These are phyloP conservation scores for Bertia moriformis DNA, from an alignment of 2,329 filamentous ascomycete species.

Conservation along the genomic window DNA sequence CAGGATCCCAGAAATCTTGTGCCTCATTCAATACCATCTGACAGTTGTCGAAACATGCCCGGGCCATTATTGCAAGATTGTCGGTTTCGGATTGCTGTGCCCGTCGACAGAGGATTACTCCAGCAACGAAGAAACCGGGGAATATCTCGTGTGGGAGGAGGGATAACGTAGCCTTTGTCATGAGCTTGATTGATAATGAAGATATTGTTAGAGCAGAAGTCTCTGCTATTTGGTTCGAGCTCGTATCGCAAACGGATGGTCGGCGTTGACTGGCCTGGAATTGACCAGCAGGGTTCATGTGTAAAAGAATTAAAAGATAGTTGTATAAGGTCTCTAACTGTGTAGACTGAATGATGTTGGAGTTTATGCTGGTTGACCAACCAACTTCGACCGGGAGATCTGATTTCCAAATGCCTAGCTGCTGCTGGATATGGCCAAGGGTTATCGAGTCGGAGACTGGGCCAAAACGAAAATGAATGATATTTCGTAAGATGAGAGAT, in stretches of 20 bases:
- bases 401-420: slow-evolving; percentile 2
- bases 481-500: slow-evolving; percentile 6
- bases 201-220: slow-evolving; percentile 2
- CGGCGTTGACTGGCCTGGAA: background rate
- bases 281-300: slow-evolving; percentile 2
- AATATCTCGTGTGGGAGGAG: slow-evolving; percentile 3
- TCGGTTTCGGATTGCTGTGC: slow-evolving; percentile 1
- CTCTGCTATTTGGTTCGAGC: slow-evolving; percentile 1
- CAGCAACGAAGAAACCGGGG: slow-evolving; percentile 3
- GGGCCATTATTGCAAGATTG: background rate
- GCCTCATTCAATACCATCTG: slow-evolving; percentile 3
- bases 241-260: background rate
- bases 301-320: slow-evolving; percentile 3
- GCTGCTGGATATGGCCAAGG: slow-evolving; percentile 1
- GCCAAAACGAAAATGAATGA: slow-evolving; percentile 2
- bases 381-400: slow-evolving; percentile 1
- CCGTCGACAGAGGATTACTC: slow-evolving; percentile 3
- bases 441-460: background rate
- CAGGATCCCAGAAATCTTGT: slow-evolving; percentile 2
- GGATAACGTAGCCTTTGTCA: slow-evolving; percentile 1
- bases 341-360: slow-evolving; percentile 1
- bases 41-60: slow-evolving; percentile 2
- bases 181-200: slow-evolving; percentile 2
- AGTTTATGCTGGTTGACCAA: background rate
- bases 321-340: slow-evolving; percentile 2